Conservation (phyloP, 139 green algal genomes). For the Tetraselmis striata region DNA sequence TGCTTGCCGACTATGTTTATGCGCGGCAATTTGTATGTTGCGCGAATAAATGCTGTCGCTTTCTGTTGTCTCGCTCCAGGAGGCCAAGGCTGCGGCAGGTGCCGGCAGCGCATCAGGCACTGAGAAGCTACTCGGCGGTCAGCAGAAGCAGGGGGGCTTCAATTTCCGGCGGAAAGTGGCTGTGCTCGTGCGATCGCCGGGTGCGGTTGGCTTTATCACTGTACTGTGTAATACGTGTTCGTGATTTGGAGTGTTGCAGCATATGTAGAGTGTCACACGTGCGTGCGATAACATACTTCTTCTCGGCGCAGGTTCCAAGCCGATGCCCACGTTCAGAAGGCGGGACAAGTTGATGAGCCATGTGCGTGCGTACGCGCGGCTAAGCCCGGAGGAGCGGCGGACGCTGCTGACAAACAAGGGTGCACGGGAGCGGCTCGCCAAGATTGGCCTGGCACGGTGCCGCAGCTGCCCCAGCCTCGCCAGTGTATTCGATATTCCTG, state of each 20-base stretch:
- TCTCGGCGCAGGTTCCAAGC: not conserved
- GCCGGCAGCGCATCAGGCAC: too few relatives aligned
- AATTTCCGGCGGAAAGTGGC: not conserved
- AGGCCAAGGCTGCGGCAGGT: too few relatives aligned
- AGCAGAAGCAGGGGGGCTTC: too few relatives aligned
- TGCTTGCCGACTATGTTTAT: too few relatives aligned
- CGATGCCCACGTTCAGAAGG: constrained; percentile 32
- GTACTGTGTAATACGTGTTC: too few relatives aligned
- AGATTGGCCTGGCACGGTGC: not conserved
- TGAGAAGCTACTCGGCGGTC: too few relatives aligned
- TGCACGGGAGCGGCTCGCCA: constrained; percentile 20
- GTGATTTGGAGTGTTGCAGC: too few relatives aligned
- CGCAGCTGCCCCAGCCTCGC: not conserved
- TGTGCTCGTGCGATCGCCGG: not conserved
- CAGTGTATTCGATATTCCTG: not conserved
- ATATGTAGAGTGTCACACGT: too few relatives aligned
- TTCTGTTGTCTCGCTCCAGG: too few relatives aligned
- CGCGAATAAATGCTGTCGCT: too few relatives aligned
- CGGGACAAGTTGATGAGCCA: not conserved
- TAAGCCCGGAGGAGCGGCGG: constrained; percentile 3
- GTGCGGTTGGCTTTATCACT: too few relatives aligned
- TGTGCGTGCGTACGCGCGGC: not conserved
- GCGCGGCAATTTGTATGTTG: too few relatives aligned
- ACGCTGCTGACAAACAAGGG: constrained; percentile 40
- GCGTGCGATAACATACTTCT: not conserved